Base-by-base conservation (phyloP, 306 rosid species). In the Quercus rubra region DNA sequence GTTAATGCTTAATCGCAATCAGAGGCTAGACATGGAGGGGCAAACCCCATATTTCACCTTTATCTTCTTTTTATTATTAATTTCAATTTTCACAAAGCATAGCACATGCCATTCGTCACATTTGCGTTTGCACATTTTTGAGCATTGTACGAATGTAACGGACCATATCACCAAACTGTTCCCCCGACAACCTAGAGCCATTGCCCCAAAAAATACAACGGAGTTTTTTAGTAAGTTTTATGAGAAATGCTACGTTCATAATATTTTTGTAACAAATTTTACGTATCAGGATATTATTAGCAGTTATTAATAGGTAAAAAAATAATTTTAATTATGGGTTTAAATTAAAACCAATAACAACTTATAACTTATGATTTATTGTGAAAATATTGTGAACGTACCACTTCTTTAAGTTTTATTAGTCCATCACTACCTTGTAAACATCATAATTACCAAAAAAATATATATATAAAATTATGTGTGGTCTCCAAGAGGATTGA, bases 401-500 rank as follows among this genome's bases (percentile, higher is more conserved):
- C 3, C 0, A 0, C 0, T 38, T 38, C 3, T 38, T 38, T 38
- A 7, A 38, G 11, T 38, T 76, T 78, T 46, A 80, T 71, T 66
- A 41, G 66, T 77, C 71, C 71, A 52, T 74, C 59, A 46, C 8
- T 38, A 23, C 38, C 77, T 58, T 72, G 11, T 57, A 63, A 41
- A 63, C 82, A 76, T 74, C 78, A 80, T 84, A 33, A 85, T 80
- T 77, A 55, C 73, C 75, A 19, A 70, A 82, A 82, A 38, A 1
- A 33, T 30, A 33, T 5, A 38, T 6, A 7, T 38, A 38, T 38
- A 38, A 38, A 38, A 38, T 38, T 23, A 74, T 82, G 1, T 49
- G 54, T 49, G 80, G 85, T 84, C 80, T 81, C 61, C 63, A 51
- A 56, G 75, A 81, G 59, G 81, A 78, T 78, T 80, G 71, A 85